Evolutionary conservation across 805 yeast genomes (phyloP), one percentile per base, ranked within the genome.

Genomic region (Myxozyma nipponensis): DNA sequence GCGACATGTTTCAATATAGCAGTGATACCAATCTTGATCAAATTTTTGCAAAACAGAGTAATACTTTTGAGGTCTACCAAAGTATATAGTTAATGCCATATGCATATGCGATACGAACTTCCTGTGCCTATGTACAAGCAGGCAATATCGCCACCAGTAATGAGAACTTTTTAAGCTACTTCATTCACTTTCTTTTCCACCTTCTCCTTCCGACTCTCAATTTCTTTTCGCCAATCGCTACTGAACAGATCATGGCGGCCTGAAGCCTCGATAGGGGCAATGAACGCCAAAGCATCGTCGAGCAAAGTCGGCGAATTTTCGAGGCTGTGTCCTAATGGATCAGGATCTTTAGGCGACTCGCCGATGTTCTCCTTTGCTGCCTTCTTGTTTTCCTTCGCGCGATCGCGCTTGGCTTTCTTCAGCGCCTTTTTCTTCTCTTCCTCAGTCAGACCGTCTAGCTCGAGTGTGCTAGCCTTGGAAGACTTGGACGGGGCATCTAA

Each of bases 241-340:
- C 18, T 23, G 4, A 38, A 37, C 23, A 9, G 21, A 37, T 22
- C 44, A 19, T 36, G 10, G 17, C 17, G 19, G 15, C 39, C 21
- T n/a, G 32, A 17, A 3, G 15, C 38, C 34, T 17, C 43, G 10
- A 47, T 25, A 3, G 75, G 75, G 60, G 70, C 70, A 59, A 71
- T 69, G 22, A 71, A 63, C 18, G 61, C 66, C 46, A 64, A 70
- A n/a, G 78, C 73, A 15, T 66, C 69, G 17, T 71, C 75, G 36
- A 77, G 62, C 5, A 78, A 69, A 32, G 69, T 70, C 43, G 65
- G 64, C 23, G 72, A 64, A 3, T 61, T 62, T 24, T 65, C 64
- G 22, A 71, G 58, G 44, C 66, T 69, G 17, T 69, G 63, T 17
- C 83, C 83, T 47, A 77, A 67, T 13, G 82, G 79, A 63, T 80